Conservation (phyloP, 1,139 yeast species). For the Pichia sp. region DNA sequence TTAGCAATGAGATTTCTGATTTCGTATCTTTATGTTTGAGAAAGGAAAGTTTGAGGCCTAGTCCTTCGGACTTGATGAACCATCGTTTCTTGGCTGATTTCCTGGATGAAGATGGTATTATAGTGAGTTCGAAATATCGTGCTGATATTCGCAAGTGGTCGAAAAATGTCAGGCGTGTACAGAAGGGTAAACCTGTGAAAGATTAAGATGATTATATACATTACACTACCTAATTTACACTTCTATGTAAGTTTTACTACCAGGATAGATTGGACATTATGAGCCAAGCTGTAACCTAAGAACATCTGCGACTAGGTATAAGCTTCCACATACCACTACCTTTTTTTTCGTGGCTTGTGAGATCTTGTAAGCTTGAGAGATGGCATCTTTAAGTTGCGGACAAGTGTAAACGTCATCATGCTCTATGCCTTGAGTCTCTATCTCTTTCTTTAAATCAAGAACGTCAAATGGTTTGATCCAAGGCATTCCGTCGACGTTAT, state of each 20-base stretch:
- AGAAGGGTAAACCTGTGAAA: slow-evolving; percentile 29
- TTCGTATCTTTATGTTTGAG: slow-evolving; percentile 67
- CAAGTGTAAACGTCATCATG: slow-evolving; percentile 25
- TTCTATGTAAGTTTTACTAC: not conserved
- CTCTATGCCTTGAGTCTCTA: slow-evolving; percentile 36
- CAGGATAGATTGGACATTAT: not conserved
- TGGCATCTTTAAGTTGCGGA: slow-evolving; percentile 21
- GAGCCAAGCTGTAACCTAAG: slow-evolving; percentile 34
- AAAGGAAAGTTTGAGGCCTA: slow-evolving; percentile 58
- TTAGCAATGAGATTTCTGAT: slow-evolving; percentile 45
- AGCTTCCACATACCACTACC: slow-evolving; percentile 66
- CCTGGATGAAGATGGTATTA: slow-evolving; percentile 23
- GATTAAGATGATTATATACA: not conserved
- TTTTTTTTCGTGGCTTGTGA: slow-evolving; percentile 15
- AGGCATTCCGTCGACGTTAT: slow-evolving; percentile 79
- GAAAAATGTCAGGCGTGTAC: slow-evolving; percentile 32
- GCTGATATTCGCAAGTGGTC: slow-evolving; percentile 31
- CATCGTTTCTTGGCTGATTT: slow-evolving; percentile 31
- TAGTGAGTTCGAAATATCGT: slow-evolving; percentile 24
- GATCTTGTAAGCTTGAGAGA: slow-evolving; percentile 20
- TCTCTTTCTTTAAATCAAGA: not conserved
- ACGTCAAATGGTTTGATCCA: slow-evolving; percentile 50
- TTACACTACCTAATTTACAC: not conserved
- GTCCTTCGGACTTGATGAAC: slow-evolving; percentile 30
- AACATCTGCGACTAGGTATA: slow-evolving; percentile 70